Base-by-base conservation (phyloP, 2,329 filamentous ascomycete species). In the Xylaria digitata region DNA sequence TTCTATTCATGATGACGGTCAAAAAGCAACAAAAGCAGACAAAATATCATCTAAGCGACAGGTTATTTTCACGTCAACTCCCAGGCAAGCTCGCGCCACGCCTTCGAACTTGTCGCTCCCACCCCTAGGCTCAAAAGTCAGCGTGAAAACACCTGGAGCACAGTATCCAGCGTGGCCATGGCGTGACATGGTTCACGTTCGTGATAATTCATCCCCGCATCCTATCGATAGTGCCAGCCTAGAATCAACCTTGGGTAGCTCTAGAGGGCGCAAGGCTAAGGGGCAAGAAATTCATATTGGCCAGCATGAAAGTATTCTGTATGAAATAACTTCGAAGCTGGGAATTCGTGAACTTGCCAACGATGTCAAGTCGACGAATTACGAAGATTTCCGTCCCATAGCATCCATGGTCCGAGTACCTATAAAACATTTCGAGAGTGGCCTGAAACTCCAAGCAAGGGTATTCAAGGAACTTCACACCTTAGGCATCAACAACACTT, bases 131-230 rank as follows among this genome's bases (percentile, higher is more conserved):
- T 73, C 77, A 30, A 84, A 81, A 4, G 73, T 77, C 2, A 82
- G 80, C 0, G 74, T 87, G 4, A 92, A 87, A 73, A 83, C 90
- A n/a, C 87, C 89, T 0, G 92, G 91, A 2, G 84, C 89, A 8
- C 81, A 83, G 68, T 84, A 92, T 61, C 86, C 92, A 3, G 82
- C 87, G n/a, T 96, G 92, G 90, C 92, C 92, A 43, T 85, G 87
- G 55, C 83, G 84, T 69, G 90, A 83, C 6, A 88, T 87, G 75
- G 79, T 84, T 0, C 91, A 93, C 76, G 79, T 94, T 48, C 86
- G 89, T 61, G 89, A 86, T 30, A 71, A 71, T 30, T 68, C 65
- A 1, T 17, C 50, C 13, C 21, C 11, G 13, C 37, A 13, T 32
- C 30, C n/a, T 21, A 45, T 43, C 17, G 50, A 64, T 6, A 21